Base-by-base conservation (phyloP, 2,329 filamentous ascomycete genomes). In the Colletotrichum australisinense region DNA sequence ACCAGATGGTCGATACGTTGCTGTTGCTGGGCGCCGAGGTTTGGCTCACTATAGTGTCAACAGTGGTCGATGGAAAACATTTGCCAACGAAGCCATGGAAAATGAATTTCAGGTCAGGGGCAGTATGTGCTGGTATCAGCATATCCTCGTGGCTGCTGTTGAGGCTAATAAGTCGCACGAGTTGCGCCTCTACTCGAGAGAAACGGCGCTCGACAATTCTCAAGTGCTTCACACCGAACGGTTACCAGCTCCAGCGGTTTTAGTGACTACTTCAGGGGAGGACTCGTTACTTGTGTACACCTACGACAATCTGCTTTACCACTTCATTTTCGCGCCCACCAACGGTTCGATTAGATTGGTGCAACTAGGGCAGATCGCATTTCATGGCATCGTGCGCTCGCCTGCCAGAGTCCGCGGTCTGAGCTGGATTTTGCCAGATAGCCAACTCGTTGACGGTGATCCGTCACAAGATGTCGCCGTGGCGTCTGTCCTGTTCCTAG, bases 51-150 rank as follows among this genome's bases (percentile, higher is more conserved):
- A 99, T 83, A 98, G 97, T 79, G 91, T 98, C 74, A 93, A 93
- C 76, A 98, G 96, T 80, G 94, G 96, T 32, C 90, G 97, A 72
- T 99, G 97, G 97, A 98, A 97, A 81, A 97, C 93, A 0, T 99
- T 99, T 81, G 89, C 93, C 62, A 95, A 95, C 78, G 89, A 92
- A 30, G 90, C 89, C 35, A 89, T 93, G 79, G 97, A 98, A 82
- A 95, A 95, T 78, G 94, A 95, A 75, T 99, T 99, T 80, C 91
- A 95, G 28, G 94, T 99, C 16, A 89, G 95, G 75, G 97, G 97
- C 62, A 97, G 97, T 7, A 98, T 99, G 95, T 98, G 96, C 81
- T 99, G 97, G 97, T 95, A 97, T 80, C 95, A 97, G 76, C 96
- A 99, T 83, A 94, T 98, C 38, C 87, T 99, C 22, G 94, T 98